Evolutionary conservation across 441 rosid genomes (phyloP), one percentile per base, ranked within the genome.

Genomic region (Hypseocharis bilobata): DNA sequence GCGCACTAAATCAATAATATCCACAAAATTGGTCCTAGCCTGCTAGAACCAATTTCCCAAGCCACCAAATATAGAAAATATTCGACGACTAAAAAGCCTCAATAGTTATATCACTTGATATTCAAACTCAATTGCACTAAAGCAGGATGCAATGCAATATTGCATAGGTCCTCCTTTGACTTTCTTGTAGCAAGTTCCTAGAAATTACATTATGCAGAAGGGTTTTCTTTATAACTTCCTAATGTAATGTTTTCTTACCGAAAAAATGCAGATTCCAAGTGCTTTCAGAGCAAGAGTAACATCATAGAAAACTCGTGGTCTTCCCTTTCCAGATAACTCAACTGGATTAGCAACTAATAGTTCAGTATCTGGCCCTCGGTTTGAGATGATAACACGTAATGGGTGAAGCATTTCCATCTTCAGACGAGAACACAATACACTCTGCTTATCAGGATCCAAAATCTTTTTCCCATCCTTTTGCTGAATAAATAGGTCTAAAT

Each of bases 321-420:
- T 82, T 70, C 94, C 96, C 59, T 71, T 78, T 30, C 96, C 91
- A 45, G 90, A 88, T 72, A 83, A 66, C 76, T 91, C 96, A 34
- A 87, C 97, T 28, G 96, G 97, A 77, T 86, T 88, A 62, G 92
- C 92, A 64, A 88, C 92, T 72, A 91, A 4, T 62, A 91, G 86
- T 67, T 88, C 96, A 8, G 83, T 80, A 74, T 88, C 96, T 8
- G 94, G 92, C 23, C 97, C 97, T 68, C 88, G 80, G 72, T 84
- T 81, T 34, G 91, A 73, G 60, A 87, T 78, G 28, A 86, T 80
- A 30, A 87, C 97, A 2, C 91, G 83, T 51, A 87, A 68, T 10
- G 96, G 96, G 40, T 91, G 96, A 76, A 87, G 86, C 94, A 88
- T 82, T 77, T 87, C 94, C 72, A 75, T 80, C 82, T 82, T 91